Conservation (phyloP, 2,329 filamentous ascomycete species). For the Fusarium mundagurra region DNA sequence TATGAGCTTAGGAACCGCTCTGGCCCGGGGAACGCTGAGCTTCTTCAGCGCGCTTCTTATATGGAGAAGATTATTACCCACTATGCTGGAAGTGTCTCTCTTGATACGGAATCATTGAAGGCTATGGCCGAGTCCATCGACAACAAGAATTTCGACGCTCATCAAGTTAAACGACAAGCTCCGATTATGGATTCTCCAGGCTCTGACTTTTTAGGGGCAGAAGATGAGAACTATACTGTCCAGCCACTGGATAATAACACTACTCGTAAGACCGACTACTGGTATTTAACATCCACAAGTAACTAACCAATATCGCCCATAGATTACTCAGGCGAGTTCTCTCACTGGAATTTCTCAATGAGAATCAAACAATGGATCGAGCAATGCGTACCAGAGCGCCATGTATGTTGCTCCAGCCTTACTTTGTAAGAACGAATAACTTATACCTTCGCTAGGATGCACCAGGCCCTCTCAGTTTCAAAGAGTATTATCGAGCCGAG, state of each 20-base stretch:
- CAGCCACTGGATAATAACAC: conserved; percentile 54
- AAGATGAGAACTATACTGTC: conserved; percentile 54
- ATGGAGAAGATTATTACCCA: conserved; percentile 61
- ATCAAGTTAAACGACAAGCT: conserved; percentile 31
- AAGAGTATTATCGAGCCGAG: conserved; percentile 57
- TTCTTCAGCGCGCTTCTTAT: conserved; percentile 41
- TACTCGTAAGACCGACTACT: conserved; percentile 48
- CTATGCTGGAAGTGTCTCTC: conserved; percentile 54
- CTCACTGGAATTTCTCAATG: conserved; percentile 64
- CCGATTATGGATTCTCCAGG: conserved; percentile 34
- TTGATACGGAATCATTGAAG: conserved; percentile 47
- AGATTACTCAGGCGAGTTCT: conserved; percentile 64
- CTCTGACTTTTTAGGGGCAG: conserved; percentile 43
- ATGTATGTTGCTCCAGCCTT: conserved; percentile 35
- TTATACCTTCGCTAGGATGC: conserved; percentile 35
- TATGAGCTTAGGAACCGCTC: conserved; percentile 34
- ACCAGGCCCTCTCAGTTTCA: conserved; percentile 45
- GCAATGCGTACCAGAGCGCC: conserved; percentile 48
- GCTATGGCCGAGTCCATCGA: conserved; percentile 55
- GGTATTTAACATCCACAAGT: background rate
- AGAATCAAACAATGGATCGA: conserved; percentile 61
- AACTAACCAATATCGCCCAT: conserved; percentile 2
- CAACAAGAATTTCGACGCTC: conserved; percentile 40
- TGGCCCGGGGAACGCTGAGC: conserved; percentile 37
- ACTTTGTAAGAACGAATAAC: background rate